phyloP scores from a whole-genome alignment of 805 yeast species.

The Zygosaccharomyces kombuchaensis region DNA sequence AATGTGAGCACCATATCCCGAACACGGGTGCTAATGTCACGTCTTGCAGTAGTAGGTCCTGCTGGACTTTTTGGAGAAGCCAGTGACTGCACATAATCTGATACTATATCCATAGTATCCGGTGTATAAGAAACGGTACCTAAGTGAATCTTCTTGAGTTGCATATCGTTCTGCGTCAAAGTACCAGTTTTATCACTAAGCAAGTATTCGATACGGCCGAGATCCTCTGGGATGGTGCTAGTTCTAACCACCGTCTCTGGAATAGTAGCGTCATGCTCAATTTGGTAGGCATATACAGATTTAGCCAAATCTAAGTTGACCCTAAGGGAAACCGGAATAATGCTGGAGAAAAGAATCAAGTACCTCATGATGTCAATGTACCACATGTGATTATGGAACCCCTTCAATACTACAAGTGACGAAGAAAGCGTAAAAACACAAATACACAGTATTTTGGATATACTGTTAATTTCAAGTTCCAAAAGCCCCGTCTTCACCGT shows the following conservation, averaged over 20 bases:
- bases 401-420: constrained; percentile 73
- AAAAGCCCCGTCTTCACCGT: constrained; percentile 86
- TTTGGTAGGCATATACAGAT: constrained; percentile 91
- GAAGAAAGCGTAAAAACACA: constrained; percentile 78
- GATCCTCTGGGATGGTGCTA: constrained; percentile 95
- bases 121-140: constrained; percentile 91
- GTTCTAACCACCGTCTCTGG: constrained; percentile 91
- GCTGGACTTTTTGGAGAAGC: constrained; percentile 13
- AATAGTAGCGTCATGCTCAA: constrained; percentile 79
- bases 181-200: constrained; percentile 96
- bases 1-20: constrained; percentile 76
- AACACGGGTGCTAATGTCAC: constrained; percentile 71
- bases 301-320: constrained; percentile 94
- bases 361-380: constrained; percentile 87
- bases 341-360: constrained; percentile 85
- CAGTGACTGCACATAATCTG: constrained; percentile 52
- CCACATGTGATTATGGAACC: constrained; percentile 69
- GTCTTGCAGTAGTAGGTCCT: constrained; percentile 39
- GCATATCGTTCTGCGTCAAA: constrained; percentile 97
- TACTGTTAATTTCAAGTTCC: constrained; percentile 82
- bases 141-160: constrained; percentile 82
- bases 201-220: constrained; percentile 91
- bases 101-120: constrained; percentile 86
- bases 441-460: constrained; percentile 83
- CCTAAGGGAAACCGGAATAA: constrained; percentile 91